Evolutionary conservation across 2,329 filamentous ascomycete species (phyloP), one percentile per base, ranked within the genome.

Genomic region (Phaeosphaeriaceae sp.): DNA sequence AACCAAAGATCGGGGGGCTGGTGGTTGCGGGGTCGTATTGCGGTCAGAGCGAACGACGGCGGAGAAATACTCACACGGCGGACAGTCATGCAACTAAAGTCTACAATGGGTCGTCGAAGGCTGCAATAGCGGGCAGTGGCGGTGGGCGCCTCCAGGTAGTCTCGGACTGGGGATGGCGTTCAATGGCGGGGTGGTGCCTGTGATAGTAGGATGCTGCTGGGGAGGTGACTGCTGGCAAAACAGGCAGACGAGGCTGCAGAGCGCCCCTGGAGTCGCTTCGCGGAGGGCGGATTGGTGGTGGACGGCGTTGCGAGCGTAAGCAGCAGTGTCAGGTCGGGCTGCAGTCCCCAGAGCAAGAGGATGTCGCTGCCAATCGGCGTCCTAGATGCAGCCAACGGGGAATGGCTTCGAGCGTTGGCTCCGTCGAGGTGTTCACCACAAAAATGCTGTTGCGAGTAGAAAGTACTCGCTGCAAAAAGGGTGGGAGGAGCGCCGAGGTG

Each of bases 121-220:
- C 55, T 55, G 60, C 58, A 62, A 57, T 51, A 50, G 50, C 54
- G 22, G 59, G 50, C 57, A 55, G 44, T 44, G 44, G 53, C 54
- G 61, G 50, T 57, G 46, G 58, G 42, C 60, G 53, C 53, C 47
- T 56, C 57, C 27, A 50, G 50, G 55, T 49, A 52, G 58, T 57
- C 42, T 36, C 41, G 4, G 4, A n/a, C 36, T 52, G 51, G 56
- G 52, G 60, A 57, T 59, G 57, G 65, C 64, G 61, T 67, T 68
- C 68, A 68, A 70, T 73, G 53, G 73, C 67, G 73, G 73, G 73
- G 73, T 54, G 54, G 58, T 45, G 59, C 53, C 51, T 46, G 63
- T 50, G 53, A 33, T n/a, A 54, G 53, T 27, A 36, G 50, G 42
- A 20, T 15, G 40, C 46, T 51, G 51, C 31, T 57, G 57, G 56